Evolutionary conservation across 495 filamentous ascomycete genomes (phyloP), one percentile per base, ranked within the genome.

Genomic region (Penicillium diatomitis): DNA sequence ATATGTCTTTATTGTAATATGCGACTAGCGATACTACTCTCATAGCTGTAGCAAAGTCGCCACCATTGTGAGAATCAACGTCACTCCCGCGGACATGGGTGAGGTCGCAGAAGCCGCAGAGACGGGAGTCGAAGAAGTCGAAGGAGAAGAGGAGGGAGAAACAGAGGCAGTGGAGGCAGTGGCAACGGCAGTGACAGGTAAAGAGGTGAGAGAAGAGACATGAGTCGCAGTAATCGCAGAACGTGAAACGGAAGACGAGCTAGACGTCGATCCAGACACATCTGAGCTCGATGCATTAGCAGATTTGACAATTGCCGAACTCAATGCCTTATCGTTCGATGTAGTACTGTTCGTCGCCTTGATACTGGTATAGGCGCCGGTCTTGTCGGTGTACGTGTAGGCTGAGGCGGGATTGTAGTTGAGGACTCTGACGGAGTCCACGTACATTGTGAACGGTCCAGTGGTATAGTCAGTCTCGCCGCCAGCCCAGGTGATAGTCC

Each of bases 391-490:
- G 50, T 79, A 80, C 68, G 72, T 86, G 69, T 94, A 88, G 37
- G 71, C 71, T 33, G 89, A 71, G 10, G 60, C 60, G 8, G 60
- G 57, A 53, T 54, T 61, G 44, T 61, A 63, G 55, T 63, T 63
- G 55, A 46, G 53, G 46, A 63, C 46, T 11, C 71, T 68, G 37
- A 82, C 80, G 34, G 70, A 80, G 68, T 86, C 70, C 32, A 94
- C 79, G 48, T 73, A 81, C 86, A 92, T 91, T 48, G 72, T 80
- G 67, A 81, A 94, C 0, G 89, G 88, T 7, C 87, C 89, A 6
- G 78, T 62, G 35, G 63, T 60, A 66, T 84, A 94, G 64, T 89
- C 79, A 7, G 85, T 87, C 49, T 72, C 60, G 45, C 89, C 89
- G 38, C 88, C 88, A 49, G 89, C 87, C 89, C 89, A 95, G 41